Evolutionary conservation across 2,329 filamentous ascomycete species (phyloP), one percentile per base, ranked within the genome.

Genomic region (Colletotrichum lini): DNA sequence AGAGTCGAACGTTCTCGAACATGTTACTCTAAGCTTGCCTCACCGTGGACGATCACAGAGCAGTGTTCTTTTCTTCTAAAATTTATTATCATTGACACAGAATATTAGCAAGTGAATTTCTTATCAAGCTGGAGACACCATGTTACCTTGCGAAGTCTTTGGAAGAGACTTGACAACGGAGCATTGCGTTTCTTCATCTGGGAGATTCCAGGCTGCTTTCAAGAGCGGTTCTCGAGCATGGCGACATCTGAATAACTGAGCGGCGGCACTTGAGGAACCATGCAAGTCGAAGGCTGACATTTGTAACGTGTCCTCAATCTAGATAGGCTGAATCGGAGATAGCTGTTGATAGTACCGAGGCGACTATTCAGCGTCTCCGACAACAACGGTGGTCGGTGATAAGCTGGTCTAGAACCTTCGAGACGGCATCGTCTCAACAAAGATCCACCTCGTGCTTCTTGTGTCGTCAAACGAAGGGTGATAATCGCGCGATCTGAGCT

Each of bases 221-320:
- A 16, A n/a, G 30, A 5, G 52, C 7, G 30, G 9, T 13, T 13
- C 18, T 38, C 10, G 30, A 30, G 16, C 18, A 35, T n/a, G 30
- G 8, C 16, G 16, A 18, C 21, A 15, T 40, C 18, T 15, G 18
- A 15, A 8, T 12, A 30, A 56, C 18, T 40, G 30, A 35, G 21
- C 52, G 12, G 15, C 15, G 18, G n/a, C 18, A 21, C 10, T 8
- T 7, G 3, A 38, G n/a, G 47, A 10, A 50, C n/a, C 5, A 12
- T 23, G 23, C 47, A 12, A 50, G n/a, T n/a, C 30, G 35, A 30
- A 18, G 10, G 1, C 10, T n/a, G 4, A 40, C 12, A 38, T 30
- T 40, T 21, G 16, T 18, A 56, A 56, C 18, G 30, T 56, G 30
- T 56, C 52, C 52, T 56, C 52, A 56, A 56, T 4, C 21, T 40